A percentile compares a stretch with the other conserved stretches of the same genome.
Evolutionary conservation across 2,329 filamentous ascomycete genomes (phyloP).

Genomic region (Neofusicoccum kwambonambiense): DNA sequence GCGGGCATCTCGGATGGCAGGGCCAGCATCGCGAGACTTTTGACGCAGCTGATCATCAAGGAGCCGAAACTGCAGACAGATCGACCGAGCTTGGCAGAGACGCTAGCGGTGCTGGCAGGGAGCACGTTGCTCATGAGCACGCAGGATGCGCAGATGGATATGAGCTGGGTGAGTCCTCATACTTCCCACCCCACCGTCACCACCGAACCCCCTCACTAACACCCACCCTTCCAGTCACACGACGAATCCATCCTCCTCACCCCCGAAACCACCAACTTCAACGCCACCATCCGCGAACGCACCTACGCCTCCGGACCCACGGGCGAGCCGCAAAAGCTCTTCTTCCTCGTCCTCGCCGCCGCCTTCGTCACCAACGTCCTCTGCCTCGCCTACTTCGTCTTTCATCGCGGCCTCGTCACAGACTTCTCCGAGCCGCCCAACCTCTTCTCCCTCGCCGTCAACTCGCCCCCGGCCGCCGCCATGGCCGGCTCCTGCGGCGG

Average conservation of each 20-base stretch:
- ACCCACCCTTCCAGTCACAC: not conserved
- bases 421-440: constrained; percentile 79
- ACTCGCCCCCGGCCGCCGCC: constrained; percentile 50
- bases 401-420: constrained; percentile 63
- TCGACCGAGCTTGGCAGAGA: constrained; percentile 70
- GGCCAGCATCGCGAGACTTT: constrained; percentile 44
- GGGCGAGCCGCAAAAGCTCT: constrained; percentile 61
- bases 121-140: constrained; percentile 64
- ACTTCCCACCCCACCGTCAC: not conserved
- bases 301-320: constrained; percentile 69
- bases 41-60: constrained; percentile 45
- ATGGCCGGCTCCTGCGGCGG: constrained; percentile 13
- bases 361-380: constrained; percentile 68
- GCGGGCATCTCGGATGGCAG: constrained; percentile 44
- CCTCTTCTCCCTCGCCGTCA: constrained; percentile 69
- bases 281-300: constrained; percentile 61
- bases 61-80: constrained; percentile 45
- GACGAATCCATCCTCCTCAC: constrained; percentile 8
- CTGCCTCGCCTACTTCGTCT: constrained; percentile 63
- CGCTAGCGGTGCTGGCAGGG: constrained; percentile 67
- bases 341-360: constrained; percentile 64
- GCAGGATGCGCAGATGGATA: constrained; percentile 59
- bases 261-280: constrained; percentile 60
- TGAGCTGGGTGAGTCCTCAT: constrained; percentile 39
- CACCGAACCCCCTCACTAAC: not conserved